A percentile compares a stretch with the other conserved stretches of the same genome.
phyloP scores from a whole-genome alignment of 306 rosid species.

The Cicer judaicum region DNA sequence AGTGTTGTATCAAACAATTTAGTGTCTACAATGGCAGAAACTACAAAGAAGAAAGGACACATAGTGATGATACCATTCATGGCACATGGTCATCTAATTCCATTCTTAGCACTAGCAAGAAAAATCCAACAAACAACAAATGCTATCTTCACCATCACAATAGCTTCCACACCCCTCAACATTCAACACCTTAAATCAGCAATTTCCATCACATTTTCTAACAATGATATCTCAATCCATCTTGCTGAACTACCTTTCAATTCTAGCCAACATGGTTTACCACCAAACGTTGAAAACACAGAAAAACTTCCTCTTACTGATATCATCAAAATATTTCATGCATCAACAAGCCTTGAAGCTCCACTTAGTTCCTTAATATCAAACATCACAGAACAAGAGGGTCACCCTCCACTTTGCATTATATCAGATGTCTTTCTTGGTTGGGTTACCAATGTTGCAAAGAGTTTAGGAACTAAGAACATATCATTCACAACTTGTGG shows the following conservation, averaged over 20 bases:
- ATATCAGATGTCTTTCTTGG: slow-evolving; percentile 66
- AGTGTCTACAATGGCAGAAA: slow-evolving; percentile 35
- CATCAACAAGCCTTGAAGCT: slow-evolving; percentile 57
- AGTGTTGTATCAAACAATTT: neutral
- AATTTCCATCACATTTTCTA: slow-evolving; percentile 36
- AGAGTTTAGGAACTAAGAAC: slow-evolving; percentile 47
- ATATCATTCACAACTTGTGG: slow-evolving; percentile 67
- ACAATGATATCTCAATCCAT: neutral
- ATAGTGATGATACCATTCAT: slow-evolving; percentile 73
- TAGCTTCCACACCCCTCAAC: slow-evolving; percentile 72
- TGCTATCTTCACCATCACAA: slow-evolving; percentile 56
- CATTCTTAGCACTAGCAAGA: slow-evolving; percentile 66
- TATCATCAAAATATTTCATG: slow-evolving; percentile 37
- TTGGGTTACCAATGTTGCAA: slow-evolving; percentile 62
- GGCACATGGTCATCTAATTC: slow-evolving; percentile 84
- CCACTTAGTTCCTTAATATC: slow-evolving; percentile 53
- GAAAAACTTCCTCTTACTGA: slow-evolving; percentile 55
- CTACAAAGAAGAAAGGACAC: slow-evolving; percentile 31
- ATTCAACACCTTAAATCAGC: slow-evolving; percentile 60
- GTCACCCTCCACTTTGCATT: slow-evolving; percentile 49
- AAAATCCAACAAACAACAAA: slow-evolving; percentile 52
- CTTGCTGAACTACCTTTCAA: slow-evolving; percentile 59
- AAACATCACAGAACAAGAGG: slow-evolving; percentile 49
- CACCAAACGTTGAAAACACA: slow-evolving; percentile 64
- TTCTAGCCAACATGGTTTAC: slow-evolving; percentile 53